Evolutionary conservation across 2,329 filamentous ascomycete species (phyloP).

Genomic region (Monilinia laxa): DNA sequence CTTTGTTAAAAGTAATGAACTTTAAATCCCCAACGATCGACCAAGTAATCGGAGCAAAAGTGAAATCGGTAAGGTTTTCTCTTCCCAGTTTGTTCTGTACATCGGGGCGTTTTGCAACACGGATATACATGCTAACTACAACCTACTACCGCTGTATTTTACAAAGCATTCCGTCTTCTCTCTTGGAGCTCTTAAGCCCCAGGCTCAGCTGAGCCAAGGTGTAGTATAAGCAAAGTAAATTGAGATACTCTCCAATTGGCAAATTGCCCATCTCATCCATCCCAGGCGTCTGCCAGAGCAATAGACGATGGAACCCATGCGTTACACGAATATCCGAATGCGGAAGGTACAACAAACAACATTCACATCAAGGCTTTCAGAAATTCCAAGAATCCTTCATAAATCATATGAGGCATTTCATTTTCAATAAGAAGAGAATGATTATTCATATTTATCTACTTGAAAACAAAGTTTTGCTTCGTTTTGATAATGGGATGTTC

Average conservation of each 20-base stretch:
- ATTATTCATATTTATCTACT: neutral
- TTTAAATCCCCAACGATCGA: neutral
- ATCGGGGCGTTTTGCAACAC: neutral
- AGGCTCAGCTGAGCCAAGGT: neutral
- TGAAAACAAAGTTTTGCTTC: neutral
- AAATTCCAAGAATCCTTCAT: too few relatives aligned
- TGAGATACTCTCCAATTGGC: neutral
- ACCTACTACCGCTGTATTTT: neutral
- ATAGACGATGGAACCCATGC: neutral
- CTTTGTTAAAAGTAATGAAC: neutral
- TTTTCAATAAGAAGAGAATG: neutral
- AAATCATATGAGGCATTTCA: slow-evolving; percentile 9
- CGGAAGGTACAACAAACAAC: neutral
- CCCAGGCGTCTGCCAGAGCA: neutral
- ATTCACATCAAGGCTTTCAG: neutral
- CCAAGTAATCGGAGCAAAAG: neutral
- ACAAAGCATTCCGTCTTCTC: neutral
- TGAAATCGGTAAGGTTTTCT: neutral
- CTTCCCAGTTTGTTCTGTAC: neutral
- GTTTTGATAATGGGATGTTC: slow-evolving; percentile 10
- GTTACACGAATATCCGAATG: neutral
- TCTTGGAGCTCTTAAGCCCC: too few relatives aligned
- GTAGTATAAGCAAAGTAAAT: neutral
- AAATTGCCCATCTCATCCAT: neutral
- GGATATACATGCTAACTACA: too few relatives aligned